phyloP scores from a whole-genome alignment of 1,284 basidiomycete species.

The Malassezia sympodialis region DNA sequence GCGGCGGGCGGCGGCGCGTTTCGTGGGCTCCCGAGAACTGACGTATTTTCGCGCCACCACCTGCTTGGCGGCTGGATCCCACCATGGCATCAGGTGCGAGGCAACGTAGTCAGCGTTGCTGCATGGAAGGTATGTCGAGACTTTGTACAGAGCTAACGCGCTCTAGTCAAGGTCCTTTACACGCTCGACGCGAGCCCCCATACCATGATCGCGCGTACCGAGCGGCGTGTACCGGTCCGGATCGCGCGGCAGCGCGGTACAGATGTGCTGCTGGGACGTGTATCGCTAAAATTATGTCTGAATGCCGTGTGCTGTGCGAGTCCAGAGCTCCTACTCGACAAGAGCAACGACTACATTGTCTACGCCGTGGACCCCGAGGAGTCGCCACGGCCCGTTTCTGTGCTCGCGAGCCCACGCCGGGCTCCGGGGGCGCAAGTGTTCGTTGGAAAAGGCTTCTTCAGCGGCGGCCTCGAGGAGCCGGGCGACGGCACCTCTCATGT shows the following conservation, averaged over 20 bases:
- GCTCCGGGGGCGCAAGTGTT: constrained; percentile 20
- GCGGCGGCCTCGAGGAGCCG: constrained; percentile 35
- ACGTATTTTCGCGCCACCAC: constrained; percentile 3
- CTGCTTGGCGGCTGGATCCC: constrained; percentile 1
- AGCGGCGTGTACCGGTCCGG: constrained; percentile 26
- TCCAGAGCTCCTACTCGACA: constrained; percentile 40
- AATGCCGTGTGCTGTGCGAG: constrained; percentile 36
- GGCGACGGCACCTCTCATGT: constrained; percentile 41
- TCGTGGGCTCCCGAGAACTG: neutral
- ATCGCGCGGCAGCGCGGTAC: constrained; percentile 12
- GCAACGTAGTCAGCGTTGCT: constrained; percentile 11
- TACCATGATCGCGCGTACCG: constrained; percentile 39
- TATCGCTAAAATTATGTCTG: constrained; percentile 41
- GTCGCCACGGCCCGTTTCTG: constrained; percentile 19
- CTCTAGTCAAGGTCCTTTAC: constrained; percentile 44
- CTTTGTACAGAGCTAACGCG: neutral
- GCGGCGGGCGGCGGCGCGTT: neutral
- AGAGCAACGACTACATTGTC: constrained; percentile 39
- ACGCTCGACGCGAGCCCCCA: constrained; percentile 38
- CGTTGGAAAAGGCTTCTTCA: constrained; percentile 43
- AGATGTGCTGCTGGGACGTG: constrained; percentile 28
- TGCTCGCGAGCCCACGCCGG: constrained; percentile 19
- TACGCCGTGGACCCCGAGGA: constrained; percentile 46
- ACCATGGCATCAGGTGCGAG: constrained; percentile 6
- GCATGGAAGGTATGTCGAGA: constrained; percentile 13